Evolutionary conservation across 176 grass and related monocot genomes (phyloP), one percentile per base, ranked within the genome.

Genomic region (Paspalum vaginatum): DNA sequence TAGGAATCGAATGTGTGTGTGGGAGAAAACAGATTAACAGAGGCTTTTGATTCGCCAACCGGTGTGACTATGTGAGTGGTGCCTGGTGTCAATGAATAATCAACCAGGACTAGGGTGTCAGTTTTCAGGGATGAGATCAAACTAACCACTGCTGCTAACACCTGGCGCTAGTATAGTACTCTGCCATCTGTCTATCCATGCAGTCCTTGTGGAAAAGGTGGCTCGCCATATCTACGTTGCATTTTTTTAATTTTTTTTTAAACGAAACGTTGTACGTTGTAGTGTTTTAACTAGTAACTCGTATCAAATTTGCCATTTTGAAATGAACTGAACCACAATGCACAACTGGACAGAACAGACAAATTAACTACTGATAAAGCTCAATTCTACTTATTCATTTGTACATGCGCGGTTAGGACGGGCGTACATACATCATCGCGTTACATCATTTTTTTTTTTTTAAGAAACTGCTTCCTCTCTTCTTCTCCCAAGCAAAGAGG

Each of bases 401-500:
- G 59, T 74, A 74, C 60, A 86, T 20, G 59, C 48, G n/a, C 40
- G 22, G 87, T 77, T 44, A 51, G 64, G 22, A 9, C 3, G 10
- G 26, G 5, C 0, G 20, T 16, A 64, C 11, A 52, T 0, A 79
- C 20, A 40, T 5, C 46, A 46, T 7, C 14, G 22, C 16, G 0
- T 55, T 38, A 55, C 48, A 38, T 53, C 20, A 4, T 17, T 13
- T 32, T 32, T 32, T 32, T 32, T 32, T 32, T 32, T 32, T 32
- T 32, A 32, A 32, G 32, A n/a, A 20, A n/a, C 2, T 53, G 15
- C 25, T 15, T 50, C 4, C 56, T 80, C 76, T 68, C 81, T 71
- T 59, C 26, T 49, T 64, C 79, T 65, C 79, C 46, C 45, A 75
- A 80, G 61, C 81, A 75, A 13, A 77, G 6, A 86, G 70, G 55